These are phyloP conservation scores for Suillus subaureus DNA, from an alignment of 768 basidiomycete genomes.

Conservation along the genomic window DNA sequence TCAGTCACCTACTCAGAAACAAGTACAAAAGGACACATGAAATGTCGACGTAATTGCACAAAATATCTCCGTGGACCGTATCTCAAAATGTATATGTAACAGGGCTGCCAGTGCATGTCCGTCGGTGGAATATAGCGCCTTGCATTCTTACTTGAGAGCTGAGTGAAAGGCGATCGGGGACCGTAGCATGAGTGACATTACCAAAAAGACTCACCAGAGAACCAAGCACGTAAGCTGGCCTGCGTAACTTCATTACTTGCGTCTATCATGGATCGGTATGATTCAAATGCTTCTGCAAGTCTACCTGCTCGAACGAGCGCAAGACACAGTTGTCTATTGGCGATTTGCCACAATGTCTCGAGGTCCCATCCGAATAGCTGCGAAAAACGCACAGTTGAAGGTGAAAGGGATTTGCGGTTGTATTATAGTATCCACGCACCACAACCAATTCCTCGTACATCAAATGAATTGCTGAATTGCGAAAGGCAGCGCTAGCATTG, in stretches of 20 bases:
- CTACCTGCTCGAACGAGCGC: neutral
- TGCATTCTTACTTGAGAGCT: neutral
- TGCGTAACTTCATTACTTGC: neutral
- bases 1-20: no score
- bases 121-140: neutral
- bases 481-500: neutral
- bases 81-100: neutral
- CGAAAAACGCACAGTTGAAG: neutral
- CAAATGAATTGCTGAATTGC: neutral
- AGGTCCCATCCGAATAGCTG: neutral
- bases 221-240: neutral
- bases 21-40: neutral
- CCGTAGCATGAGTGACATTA: neutral
- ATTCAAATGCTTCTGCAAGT: neutral
- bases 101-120: no score
- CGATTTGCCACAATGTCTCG: neutral
- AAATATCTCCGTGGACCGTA: neutral
- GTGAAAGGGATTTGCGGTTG: neutral
- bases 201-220: neutral
- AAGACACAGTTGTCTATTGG: neutral
- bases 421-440: neutral
- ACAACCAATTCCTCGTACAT: no score
- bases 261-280: neutral
- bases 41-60: neutral
- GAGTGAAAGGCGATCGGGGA: neutral